Conservation (phyloP, 768 basidiomycete genomes). For the Boletus sensibilis region DNA sequence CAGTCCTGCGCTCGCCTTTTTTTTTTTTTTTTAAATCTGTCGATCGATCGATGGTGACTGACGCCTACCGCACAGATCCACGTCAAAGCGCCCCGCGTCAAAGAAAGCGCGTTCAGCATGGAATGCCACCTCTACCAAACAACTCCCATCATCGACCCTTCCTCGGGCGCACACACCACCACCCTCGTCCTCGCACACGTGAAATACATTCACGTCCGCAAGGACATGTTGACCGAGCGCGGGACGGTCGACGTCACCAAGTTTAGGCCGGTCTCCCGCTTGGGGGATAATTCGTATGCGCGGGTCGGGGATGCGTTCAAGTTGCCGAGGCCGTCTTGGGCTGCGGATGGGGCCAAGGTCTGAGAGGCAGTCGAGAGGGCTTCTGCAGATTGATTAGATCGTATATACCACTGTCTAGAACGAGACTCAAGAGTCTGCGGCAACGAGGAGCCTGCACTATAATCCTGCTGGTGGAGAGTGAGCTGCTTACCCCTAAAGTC, state of each 20-base stretch:
- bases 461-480: no score
- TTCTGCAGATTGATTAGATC: neutral
- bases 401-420: neutral
- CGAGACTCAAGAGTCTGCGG: no score
- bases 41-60: no score
- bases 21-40: no score
- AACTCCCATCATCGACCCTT: constrained; percentile 34
- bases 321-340: constrained; percentile 14
- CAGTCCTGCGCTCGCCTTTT: no score
- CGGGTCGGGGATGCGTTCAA: constrained; percentile 25
- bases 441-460: no score
- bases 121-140: constrained; percentile 42
- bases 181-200: constrained; percentile 40
- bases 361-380: constrained; percentile 2
- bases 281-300: constrained; percentile 40
- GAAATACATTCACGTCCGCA: constrained; percentile 42
- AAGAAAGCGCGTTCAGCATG: constrained; percentile 48
- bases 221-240: constrained; percentile 36
- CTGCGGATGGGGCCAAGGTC: constrained; percentile 8
- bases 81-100: constrained; percentile 41
- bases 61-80: constrained; percentile 13
- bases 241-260: constrained; percentile 37
- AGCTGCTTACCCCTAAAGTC: no score
- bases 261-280: constrained; percentile 34
- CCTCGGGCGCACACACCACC: constrained; percentile 22